Evolutionary conservation across 2,329 filamentous ascomycete species (phyloP), one percentile per base, ranked within the genome.

Genomic region (Cercospora janseana): DNA sequence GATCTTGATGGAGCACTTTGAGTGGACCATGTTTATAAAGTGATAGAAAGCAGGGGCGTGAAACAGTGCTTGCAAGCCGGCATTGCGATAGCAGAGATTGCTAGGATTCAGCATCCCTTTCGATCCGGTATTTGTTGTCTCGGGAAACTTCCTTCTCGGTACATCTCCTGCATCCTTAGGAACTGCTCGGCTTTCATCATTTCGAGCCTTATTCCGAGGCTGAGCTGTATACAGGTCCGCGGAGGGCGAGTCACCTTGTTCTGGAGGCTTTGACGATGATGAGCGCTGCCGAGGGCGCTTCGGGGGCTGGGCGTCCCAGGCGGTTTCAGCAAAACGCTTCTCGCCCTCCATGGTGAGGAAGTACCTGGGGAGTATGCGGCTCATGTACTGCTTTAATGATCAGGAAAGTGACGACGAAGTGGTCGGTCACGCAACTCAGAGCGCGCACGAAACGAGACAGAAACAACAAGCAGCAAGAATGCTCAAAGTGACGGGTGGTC

Each of bases 101-200:
- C 31, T 24, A 3, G 42, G 18, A 18, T 60, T 60, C 16, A 26
- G 9, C 6, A 58, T 37, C 13, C 49, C 56, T 24, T 56, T 54
- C 6, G 40, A 46, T 12, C 6, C 15, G 9, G 44, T 23, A 6
- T 21, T 10, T 20, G 10, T 21, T 16, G 42, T 4, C 4, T 26
- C 3, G 10, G 49, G 44, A 37, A 50, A 55, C 9, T 26, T 8
- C 23, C 15, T 40, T 26, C 35, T 24, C n/a, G 35, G 21, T 6
- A 40, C 21, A 15, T 40, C 21, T 10, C 16, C 20, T 9, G 6
- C 12, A 23, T 26, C 20, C 9, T 40, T 13, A n/a, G 21, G 35
- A 0, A 10, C 21, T 9, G 20, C 20, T 6, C 15, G 9, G 35
- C 6, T 9, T 23, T 40, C 20, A 12, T 10, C 8, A 13, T 9